These are phyloP conservation scores for Leucosporidium yakuticum DNA, from an alignment of 768 basidiomycete genomes.

Conservation along the genomic window DNA sequence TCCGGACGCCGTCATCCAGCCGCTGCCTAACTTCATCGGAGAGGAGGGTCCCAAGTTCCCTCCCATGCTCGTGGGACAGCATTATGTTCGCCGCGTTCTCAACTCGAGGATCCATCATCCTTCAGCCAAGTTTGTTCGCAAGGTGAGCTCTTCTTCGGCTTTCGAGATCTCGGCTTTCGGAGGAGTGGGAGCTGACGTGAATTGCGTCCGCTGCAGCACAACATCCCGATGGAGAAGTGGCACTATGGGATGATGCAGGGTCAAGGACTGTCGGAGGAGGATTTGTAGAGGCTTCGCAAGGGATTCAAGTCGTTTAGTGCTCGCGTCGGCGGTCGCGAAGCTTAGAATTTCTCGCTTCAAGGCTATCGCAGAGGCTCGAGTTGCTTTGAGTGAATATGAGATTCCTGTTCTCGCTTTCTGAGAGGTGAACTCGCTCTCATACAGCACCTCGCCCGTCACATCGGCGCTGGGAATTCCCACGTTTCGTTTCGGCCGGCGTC, in stretches of 20 bases:
- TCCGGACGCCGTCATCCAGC: conserved; percentile 10
- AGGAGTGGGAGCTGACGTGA: too few species aligned
- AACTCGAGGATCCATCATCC: neutral
- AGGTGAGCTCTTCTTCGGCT: too few species aligned
- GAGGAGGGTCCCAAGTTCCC: neutral
- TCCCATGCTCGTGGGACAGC: neutral
- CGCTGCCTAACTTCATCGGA: neutral
- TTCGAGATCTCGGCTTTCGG: neutral
- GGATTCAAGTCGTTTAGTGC: too few species aligned
- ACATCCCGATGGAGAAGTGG: conserved; percentile 4
- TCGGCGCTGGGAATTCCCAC: too few species aligned
- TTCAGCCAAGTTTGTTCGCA: neutral
- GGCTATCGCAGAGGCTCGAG: too few species aligned
- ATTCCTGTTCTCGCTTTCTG: too few species aligned
- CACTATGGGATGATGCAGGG: conserved; percentile 6
- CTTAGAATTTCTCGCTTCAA: too few species aligned
- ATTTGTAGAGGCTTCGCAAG: neutral
- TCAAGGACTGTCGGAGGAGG: neutral
- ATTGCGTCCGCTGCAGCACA: neutral
- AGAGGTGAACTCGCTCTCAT: too few species aligned
- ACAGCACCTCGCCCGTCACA: too few species aligned
- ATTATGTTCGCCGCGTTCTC: conserved; percentile 5
- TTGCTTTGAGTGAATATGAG: too few species aligned
- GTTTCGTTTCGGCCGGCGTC: too few species aligned
- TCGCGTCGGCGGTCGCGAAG: too few species aligned